phyloP scores from a whole-genome alignment of 225 moss, liverwort and hornwort genomes.

The Neckera pumila region DNA sequence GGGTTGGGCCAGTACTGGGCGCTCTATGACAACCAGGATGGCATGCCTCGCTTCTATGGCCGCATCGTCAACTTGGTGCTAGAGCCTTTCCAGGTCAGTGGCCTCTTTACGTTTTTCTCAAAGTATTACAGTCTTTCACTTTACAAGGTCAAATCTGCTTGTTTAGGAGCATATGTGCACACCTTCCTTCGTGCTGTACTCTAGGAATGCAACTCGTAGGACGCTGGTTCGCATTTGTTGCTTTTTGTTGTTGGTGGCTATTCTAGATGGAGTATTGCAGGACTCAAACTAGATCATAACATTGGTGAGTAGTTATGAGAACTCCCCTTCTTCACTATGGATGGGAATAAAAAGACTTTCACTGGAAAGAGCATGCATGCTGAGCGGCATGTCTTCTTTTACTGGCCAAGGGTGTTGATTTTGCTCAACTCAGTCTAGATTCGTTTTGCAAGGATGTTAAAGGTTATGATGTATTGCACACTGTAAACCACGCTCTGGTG shows the following conservation, averaged over 20 bases:
- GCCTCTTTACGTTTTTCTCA: neutral
- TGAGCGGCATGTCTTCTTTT: neutral
- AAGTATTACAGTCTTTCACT: neutral
- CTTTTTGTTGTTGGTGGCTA: neutral
- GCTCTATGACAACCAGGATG: conserved; percentile 39
- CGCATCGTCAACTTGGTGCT: conserved; percentile 28
- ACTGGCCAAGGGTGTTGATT: neutral
- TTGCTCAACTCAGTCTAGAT: neutral
- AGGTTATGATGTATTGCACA: neutral
- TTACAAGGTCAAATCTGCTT: neutral
- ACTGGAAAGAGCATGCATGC: neutral
- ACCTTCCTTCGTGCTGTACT: neutral
- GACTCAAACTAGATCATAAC: neutral
- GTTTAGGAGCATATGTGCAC: neutral
- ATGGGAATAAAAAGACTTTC: neutral
- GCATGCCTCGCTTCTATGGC: conserved; percentile 49
- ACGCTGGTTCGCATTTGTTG: neutral
- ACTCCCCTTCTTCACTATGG: neutral
- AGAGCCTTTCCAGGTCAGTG: conserved; percentile 22
- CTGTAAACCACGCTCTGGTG: neutral
- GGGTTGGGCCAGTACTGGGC: conserved; percentile 47
- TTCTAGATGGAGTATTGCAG: neutral
- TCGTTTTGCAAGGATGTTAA: neutral
- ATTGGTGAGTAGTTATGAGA: neutral
- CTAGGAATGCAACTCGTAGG: neutral